These are phyloP conservation scores for Cyberlindnera bimundalis DNA, from an alignment of 805 yeast genomes.

Conservation along the genomic window DNA sequence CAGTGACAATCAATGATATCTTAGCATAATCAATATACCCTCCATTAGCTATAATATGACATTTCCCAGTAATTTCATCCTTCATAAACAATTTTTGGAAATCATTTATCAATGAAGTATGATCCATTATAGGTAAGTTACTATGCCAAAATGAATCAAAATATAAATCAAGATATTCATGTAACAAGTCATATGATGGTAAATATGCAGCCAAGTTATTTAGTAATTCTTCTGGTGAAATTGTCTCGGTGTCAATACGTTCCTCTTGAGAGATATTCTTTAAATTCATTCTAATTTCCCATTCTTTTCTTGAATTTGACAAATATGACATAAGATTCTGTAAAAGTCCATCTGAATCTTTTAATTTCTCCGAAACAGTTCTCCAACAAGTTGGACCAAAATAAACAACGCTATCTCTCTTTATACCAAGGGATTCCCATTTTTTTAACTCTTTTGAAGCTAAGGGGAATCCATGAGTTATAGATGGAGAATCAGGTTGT, in stretches of 20 bases:
- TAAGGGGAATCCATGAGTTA: not conserved
- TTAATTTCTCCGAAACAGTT: slow-evolving; percentile 11
- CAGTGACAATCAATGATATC: slow-evolving; percentile 19
- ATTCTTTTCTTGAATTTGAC: slow-evolving; percentile 21
- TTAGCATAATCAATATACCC: slow-evolving; percentile 21
- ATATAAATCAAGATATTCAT: slow-evolving; percentile 16
- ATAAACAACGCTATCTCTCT: slow-evolving; percentile 13
- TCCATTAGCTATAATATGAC: slow-evolving; percentile 8
- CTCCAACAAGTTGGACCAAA: slow-evolving; percentile 26
- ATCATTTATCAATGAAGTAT: slow-evolving; percentile 11
- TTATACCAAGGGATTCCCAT: slow-evolving; percentile 9
- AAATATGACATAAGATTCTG: slow-evolving; percentile 14
- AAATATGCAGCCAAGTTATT: slow-evolving; percentile 15
- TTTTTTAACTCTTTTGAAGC: slow-evolving; percentile 6
- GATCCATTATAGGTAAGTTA: slow-evolving; percentile 20
- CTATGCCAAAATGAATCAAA: slow-evolving; percentile 18
- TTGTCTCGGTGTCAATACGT: slow-evolving; percentile 10
- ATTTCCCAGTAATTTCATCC: slow-evolving; percentile 7
- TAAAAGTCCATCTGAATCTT: slow-evolving; percentile 7
- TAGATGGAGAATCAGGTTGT: not conserved
- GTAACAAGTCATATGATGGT: slow-evolving; percentile 19
- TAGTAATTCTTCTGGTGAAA: slow-evolving; percentile 14
- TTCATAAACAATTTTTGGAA: slow-evolving; percentile 17
- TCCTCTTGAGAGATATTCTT: slow-evolving; percentile 8
- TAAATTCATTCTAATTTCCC: slow-evolving; percentile 19